Evolutionary conservation across 2,329 filamentous ascomycete genomes (phyloP).

Genomic region (Chaetomiaceae sp.): DNA sequence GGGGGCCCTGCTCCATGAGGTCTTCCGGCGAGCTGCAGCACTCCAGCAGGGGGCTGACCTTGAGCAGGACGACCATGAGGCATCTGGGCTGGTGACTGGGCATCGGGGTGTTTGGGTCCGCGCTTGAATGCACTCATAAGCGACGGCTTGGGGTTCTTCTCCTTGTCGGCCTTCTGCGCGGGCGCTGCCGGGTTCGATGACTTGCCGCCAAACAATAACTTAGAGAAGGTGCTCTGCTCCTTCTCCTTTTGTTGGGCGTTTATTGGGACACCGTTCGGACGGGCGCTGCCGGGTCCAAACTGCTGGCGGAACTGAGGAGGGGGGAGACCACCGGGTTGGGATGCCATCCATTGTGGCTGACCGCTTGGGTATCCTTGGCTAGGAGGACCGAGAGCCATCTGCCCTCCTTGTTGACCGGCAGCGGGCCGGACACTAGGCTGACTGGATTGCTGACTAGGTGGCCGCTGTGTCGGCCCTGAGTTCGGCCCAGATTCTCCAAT

Average conservation of each 20-base stretch:
- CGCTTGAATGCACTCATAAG: constrained; percentile 26
- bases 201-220: constrained; percentile 25
- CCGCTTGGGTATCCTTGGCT: constrained; percentile 11
- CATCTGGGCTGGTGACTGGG: constrained; percentile 1
- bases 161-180: constrained; percentile 22
- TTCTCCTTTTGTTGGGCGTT: constrained; percentile 22
- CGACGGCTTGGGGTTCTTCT: constrained; percentile 23
- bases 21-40: constrained; percentile 5
- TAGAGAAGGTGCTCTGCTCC: constrained; percentile 29
- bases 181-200: constrained; percentile 1
- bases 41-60: constrained; percentile 10
- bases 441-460: constrained; percentile 17
- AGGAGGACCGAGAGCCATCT: background rate
- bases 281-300: constrained; percentile 7
- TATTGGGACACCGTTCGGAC: constrained; percentile 13
- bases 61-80: constrained; percentile 9
- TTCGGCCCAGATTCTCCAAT: constrained; percentile 10
- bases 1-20: background rate
- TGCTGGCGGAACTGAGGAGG: constrained; percentile 10
- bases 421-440: constrained; percentile 11
- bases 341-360: constrained; percentile 12
- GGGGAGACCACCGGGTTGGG: constrained; percentile 10
- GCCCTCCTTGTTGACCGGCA: constrained; percentile 7
- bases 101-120: constrained; percentile 17
- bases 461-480: background rate